Evolutionary conservation across 345 rosid species (phyloP).

Genomic region (Eucalyptus pauciflora): DNA sequence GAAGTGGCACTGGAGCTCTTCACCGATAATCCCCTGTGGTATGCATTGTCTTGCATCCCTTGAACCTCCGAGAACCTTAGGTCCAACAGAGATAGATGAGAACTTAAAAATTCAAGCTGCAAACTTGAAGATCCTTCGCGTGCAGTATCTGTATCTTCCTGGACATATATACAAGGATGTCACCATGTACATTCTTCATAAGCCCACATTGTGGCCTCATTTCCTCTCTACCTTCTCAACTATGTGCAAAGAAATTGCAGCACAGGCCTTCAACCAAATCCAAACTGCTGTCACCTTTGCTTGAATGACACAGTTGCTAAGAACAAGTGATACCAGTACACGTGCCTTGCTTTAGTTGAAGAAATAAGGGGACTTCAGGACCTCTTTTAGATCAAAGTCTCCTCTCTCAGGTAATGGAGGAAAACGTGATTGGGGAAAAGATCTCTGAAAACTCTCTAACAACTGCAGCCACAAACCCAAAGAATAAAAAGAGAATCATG

Average conservation of each 20-base stretch:
- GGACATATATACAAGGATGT: neutral
- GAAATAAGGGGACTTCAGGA: constrained; percentile 76
- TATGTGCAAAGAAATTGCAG: neutral
- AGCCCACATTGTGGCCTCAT: neutral
- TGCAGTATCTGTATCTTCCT: neutral
- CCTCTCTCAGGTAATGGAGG: constrained; percentile 92
- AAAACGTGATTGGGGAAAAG: constrained; percentile 61
- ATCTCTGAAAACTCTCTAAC: constrained; percentile 68
- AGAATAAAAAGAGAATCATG: neutral
- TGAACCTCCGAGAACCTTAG: neutral
- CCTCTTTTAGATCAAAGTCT: constrained; percentile 83
- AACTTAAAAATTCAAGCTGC: neutral
- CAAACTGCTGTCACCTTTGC: neutral
- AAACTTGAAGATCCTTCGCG: neutral
- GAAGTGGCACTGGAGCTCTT: neutral
- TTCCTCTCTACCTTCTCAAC: neutral
- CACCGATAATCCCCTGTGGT: neutral
- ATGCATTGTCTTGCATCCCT: neutral
- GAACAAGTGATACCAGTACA: neutral
- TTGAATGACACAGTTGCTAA: neutral
- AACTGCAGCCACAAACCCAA: constrained; percentile 42
- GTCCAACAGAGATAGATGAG: neutral
- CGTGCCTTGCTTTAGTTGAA: constrained; percentile 48
- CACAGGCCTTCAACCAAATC: neutral
- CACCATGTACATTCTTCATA: neutral